Percentiles rank a stretch among this genome's conserved stretches.
These are phyloP conservation scores for Chlamydomonas incerta DNA, from an alignment of 139 green algal species.

Conservation along the genomic window DNA sequence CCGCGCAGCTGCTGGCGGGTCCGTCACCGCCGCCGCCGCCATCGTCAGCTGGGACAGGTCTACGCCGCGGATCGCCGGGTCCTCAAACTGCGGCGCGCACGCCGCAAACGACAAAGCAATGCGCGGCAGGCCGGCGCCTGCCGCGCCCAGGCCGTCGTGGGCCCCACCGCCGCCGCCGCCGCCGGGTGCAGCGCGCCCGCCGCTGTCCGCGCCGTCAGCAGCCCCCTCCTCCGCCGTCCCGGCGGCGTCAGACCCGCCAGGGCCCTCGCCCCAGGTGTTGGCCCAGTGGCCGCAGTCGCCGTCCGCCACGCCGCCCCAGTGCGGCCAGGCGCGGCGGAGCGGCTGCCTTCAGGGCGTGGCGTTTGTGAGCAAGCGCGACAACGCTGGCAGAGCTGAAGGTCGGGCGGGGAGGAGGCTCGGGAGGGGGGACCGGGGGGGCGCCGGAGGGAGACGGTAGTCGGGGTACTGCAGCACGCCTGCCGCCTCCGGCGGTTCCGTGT, in stretches of 20 bases:
- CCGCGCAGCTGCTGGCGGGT: too few relatives aligned
- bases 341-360: conserved; percentile 50
- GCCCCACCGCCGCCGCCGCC: not conserved
- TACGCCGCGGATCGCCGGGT: not conserved
- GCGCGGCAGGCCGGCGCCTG: not conserved
- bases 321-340: conserved; percentile 40
- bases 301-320: conserved; percentile 11
- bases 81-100: not conserved
- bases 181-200: too few relatives aligned
- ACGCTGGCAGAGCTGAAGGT: conserved; percentile 46
- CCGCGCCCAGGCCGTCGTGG: not conserved
- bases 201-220: too few relatives aligned
- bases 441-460: too few relatives aligned
- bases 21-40: too few relatives aligned
- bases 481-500: too few relatives aligned
- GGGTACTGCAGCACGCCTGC: too few relatives aligned
- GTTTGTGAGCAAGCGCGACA: conserved; percentile 52
- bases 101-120: conserved; percentile 8
- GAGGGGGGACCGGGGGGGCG: too few relatives aligned
- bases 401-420: not conserved
- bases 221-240: too few relatives aligned
- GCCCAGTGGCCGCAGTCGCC: not conserved
- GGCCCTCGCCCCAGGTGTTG: too few relatives aligned
- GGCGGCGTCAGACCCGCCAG: too few relatives aligned
- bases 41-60: not conserved